A percentile compares a stretch with the other conserved stretches of the same genome.
Conservation (phyloP, 371 early-diverging fungal species). For the Batkoa obscura region DNA sequence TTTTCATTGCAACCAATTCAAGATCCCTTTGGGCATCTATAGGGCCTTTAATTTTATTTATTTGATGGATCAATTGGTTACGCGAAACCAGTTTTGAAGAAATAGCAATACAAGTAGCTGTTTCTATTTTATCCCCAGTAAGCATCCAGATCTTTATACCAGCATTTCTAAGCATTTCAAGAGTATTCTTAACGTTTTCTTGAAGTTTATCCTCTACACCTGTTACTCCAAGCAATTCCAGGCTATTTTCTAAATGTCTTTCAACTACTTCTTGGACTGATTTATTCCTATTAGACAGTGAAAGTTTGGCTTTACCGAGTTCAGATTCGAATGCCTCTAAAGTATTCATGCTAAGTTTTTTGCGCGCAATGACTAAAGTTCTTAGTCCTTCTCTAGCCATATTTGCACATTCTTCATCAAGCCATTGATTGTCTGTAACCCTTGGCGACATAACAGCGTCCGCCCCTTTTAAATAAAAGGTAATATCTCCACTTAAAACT, state of each 20-base stretch:
- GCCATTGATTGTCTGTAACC: slow-evolving; percentile 10
- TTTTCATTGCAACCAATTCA: slow-evolving; percentile 30
- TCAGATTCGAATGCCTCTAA: slow-evolving; percentile 43
- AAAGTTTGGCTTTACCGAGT: slow-evolving; percentile 55
- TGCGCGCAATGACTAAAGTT: slow-evolving; percentile 90
- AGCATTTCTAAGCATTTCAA: slow-evolving; percentile 89
- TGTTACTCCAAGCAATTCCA: slow-evolving; percentile 91
- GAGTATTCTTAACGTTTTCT: slow-evolving; percentile 80
- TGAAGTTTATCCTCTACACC: slow-evolving; percentile 99
- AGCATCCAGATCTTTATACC: slow-evolving; percentile 99
- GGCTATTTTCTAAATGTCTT: slow-evolving; percentile 54
- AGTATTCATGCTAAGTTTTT: slow-evolving; percentile 51
- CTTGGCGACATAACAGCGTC: slow-evolving; percentile 77
- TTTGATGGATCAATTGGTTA: slow-evolving; percentile 62
- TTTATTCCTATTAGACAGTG: slow-evolving; percentile 44
- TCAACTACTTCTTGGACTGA: slow-evolving; percentile 50
- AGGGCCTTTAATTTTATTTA: slow-evolving; percentile 25
- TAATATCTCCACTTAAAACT: slow-evolving; percentile 34
- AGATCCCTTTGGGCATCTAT: slow-evolving; percentile 24
- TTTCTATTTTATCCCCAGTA: slow-evolving; percentile 98
- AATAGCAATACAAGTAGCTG: slow-evolving; percentile 95
- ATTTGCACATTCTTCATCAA: slow-evolving; percentile 97
- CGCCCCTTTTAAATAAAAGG: slow-evolving; percentile 94
- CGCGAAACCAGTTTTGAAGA: slow-evolving; percentile 82
- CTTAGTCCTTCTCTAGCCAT: slow-evolving; percentile 98